These are phyloP conservation scores for Fonsecaea pugnacius DNA, from an alignment of 2,329 filamentous ascomycete species.

Conservation along the genomic window DNA sequence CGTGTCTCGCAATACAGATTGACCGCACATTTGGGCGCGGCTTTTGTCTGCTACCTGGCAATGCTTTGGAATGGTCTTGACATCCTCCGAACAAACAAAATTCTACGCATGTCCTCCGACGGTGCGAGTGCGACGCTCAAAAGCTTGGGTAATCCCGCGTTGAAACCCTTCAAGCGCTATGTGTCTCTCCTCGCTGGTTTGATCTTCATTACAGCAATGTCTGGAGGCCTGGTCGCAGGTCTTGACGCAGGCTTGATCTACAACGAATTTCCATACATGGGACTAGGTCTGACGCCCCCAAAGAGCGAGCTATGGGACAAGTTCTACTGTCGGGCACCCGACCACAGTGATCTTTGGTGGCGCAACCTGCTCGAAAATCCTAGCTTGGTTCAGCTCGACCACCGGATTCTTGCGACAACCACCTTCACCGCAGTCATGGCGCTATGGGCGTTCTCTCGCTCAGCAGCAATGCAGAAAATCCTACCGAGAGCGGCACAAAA, in stretches of 20 bases:
- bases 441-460: conserved; percentile 79
- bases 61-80: conserved; percentile 90
- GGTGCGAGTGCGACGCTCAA: conserved; percentile 62
- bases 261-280: conserved; percentile 98
- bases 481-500: conserved; percentile 64
- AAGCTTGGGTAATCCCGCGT: conserved; percentile 67
- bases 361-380: conserved; percentile 98
- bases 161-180: conserved; percentile 73
- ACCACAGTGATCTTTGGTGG: conserved; percentile 78
- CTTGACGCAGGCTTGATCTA: conserved; percentile 97
- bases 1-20: conserved; percentile 94
- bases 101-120: conserved; percentile 65
- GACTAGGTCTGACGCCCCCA: conserved; percentile 78
- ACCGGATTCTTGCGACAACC: conserved; percentile 86
- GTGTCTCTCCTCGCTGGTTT: conserved; percentile 72
- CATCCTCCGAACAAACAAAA: conserved; percentile 76
- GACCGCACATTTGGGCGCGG: conserved; percentile 83
- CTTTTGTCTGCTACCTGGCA: conserved; percentile 89
- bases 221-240: conserved; percentile 88
- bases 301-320: conserved; percentile 79
- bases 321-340: conserved; percentile 82
- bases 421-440: conserved; percentile 81
- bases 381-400: conserved; percentile 90
- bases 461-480: conserved; percentile 65
- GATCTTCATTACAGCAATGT: conserved; percentile 89